These are phyloP conservation scores for Rubia yunnanensis DNA, from an alignment of 257 asterid genomes.

Conservation along the genomic window DNA sequence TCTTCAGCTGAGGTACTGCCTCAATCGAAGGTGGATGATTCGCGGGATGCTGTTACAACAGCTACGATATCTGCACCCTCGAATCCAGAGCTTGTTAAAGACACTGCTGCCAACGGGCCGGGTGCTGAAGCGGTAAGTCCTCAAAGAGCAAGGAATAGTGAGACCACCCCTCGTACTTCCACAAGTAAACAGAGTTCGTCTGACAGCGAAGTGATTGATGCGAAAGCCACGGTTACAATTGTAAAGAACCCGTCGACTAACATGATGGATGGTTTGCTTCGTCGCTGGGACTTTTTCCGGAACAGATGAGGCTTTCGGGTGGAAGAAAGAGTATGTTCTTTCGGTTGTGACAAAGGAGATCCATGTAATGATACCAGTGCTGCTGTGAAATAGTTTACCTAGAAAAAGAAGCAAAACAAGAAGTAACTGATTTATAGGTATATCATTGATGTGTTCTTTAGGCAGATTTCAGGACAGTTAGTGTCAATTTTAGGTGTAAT, in stretches of 20 bases:
- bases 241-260: constrained; percentile 53
- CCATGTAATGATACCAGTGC: constrained; percentile 2
- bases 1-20: constrained; percentile 23
- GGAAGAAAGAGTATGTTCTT: not conserved
- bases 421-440: not conserved
- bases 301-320: constrained; percentile 33
- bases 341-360: constrained; percentile 12
- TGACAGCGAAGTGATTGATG: constrained; percentile 37
- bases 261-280: constrained; percentile 63
- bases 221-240: constrained; percentile 62
- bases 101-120: constrained; percentile 11
- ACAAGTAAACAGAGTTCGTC: constrained; percentile 27
- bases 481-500: constrained; percentile 7
- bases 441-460: not conserved
- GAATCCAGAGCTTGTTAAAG: constrained; percentile 17
- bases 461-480: constrained; percentile 6
- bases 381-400: constrained; percentile 5
- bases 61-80: constrained; percentile 11
- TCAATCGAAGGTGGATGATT: constrained; percentile 24
- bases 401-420: not conserved
- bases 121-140: constrained; percentile 11
- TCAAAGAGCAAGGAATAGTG: constrained; percentile 23
- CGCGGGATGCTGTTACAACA: constrained; percentile 13
- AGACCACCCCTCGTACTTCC: constrained; percentile 13
- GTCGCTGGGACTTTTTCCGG: constrained; percentile 89